phyloP scores from a whole-genome alignment of 768 basidiomycete genomes.

The Xanthoconium stramineum region DNA sequence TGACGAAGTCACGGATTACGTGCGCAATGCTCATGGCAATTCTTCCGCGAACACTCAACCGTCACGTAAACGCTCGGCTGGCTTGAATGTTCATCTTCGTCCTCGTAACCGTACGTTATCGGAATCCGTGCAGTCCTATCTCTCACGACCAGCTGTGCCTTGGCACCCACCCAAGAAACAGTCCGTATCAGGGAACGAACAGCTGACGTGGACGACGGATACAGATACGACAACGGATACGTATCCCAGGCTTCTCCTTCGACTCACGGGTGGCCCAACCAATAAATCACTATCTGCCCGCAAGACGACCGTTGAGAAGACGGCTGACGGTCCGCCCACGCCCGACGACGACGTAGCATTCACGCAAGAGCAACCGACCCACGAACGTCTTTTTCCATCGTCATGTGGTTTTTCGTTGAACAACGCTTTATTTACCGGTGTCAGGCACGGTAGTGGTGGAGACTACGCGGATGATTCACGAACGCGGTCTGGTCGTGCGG shows the following conservation, averaged over 20 bases:
- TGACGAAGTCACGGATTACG: slow-evolving; percentile 2
- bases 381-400: neutral
- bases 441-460: too few species aligned
- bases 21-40: slow-evolving; percentile 5
- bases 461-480: neutral
- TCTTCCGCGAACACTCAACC: slow-evolving; percentile 15
- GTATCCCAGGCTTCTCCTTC: slow-evolving; percentile 1
- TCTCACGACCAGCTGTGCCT: slow-evolving; percentile 20
- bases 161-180: neutral
- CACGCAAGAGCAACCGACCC: neutral
- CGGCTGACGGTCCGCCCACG: neutral
- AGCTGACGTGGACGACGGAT: neutral
- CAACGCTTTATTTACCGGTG: neutral
- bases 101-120: slow-evolving; percentile 42
- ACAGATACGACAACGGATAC: neutral
- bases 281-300: neutral
- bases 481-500: neutral
- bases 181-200: neutral
- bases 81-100: neutral
- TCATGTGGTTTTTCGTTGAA: neutral
- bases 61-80: slow-evolving; percentile 21
- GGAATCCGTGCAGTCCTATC: slow-evolving; percentile 49
- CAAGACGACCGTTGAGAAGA: neutral
- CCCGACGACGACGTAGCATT: neutral
- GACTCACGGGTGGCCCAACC: neutral